Evolutionary conservation across 2,329 filamentous ascomycete genomes (phyloP), one percentile per base, ranked within the genome.

Genomic region (Xylaria sp.): DNA sequence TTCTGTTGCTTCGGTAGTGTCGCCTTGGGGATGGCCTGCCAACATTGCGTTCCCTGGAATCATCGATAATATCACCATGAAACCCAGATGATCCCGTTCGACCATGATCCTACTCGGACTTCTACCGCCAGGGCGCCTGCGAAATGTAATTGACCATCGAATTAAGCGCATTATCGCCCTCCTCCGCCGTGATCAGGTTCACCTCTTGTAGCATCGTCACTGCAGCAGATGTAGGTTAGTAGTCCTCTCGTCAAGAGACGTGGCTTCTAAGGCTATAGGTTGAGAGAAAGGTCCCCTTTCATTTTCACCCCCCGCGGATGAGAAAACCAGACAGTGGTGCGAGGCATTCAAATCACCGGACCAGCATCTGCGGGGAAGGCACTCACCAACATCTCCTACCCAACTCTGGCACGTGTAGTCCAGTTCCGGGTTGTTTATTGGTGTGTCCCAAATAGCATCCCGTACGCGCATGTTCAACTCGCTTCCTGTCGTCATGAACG

Each of bases 141-240:
- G 70, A 72, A 33, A 73, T 71, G 63, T 70, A 71, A 46, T 73
- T 72, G 6, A 73, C 70, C 71, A 73, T 73, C 17, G 70, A 66
- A 49, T 73, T 72, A 21, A 73, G 56, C 7, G 71, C 71, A 46
- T 69, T 70, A 19, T 73, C 71, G n/a, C 71, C 70, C 50, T 73
- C 71, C 46, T 73, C 71, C 12, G 60, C 71, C 23, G 70, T 70
- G 45, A 73, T 72, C n/a, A 73, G 56, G 43, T 64, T 66, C 17
- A 65, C 70, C n/a, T 72, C 70, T 65, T 73, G 70, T 62, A 73
- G 61, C 42, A 66, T 65, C 31, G 70, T 72, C 54, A 73, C 64
- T 67, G 38, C 54, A 33, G 38, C 54, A 33, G 1, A 37, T 45
- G 21, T 17, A 43, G 21, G 61, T 66, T 25, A 66, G 61, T 59